These are phyloP conservation scores for Curvularia sp. DNA, from an alignment of 2,329 filamentous ascomycete genomes.

Conservation along the genomic window DNA sequence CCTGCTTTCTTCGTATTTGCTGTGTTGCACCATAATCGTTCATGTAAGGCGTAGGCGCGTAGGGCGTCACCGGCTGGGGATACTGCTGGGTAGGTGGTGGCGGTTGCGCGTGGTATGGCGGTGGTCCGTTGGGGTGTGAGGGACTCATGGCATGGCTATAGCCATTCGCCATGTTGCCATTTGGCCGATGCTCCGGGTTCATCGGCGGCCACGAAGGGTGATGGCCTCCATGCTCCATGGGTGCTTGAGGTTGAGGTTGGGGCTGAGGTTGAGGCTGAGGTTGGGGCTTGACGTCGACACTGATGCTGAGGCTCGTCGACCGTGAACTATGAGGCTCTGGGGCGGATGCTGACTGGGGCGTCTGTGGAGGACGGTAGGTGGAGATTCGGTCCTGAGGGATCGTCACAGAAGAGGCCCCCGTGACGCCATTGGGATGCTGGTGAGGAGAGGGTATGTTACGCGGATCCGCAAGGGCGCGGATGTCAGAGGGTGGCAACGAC, in stretches of 20 bases:
- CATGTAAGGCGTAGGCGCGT: constrained; percentile 41
- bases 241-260: constrained; percentile 35
- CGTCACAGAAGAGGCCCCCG: constrained; percentile 39
- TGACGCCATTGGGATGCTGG: constrained; percentile 47
- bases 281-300: constrained; percentile 39
- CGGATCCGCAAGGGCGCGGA: constrained; percentile 44
- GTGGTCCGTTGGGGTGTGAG: constrained; percentile 37
- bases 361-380: constrained; percentile 42
- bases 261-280: constrained; percentile 34
- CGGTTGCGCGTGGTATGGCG: constrained; percentile 40
- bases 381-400: constrained; percentile 46
- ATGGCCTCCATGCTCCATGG: constrained; percentile 48
- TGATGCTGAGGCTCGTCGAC: constrained; percentile 36
- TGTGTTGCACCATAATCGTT: constrained; percentile 35
- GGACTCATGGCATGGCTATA: constrained; percentile 44
- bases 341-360: constrained; percentile 37
- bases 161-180: constrained; percentile 43
- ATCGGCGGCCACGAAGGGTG: constrained; percentile 44
- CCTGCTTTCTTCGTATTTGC: constrained; percentile 45
- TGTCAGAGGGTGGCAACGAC: constrained; percentile 43
- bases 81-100: constrained; percentile 42
- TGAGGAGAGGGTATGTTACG: constrained; percentile 44
- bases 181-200: constrained; percentile 44
- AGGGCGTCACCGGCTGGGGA: constrained; percentile 35
- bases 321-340: constrained; percentile 34